Evolutionary conservation across 768 basidiomycete genomes (phyloP).

Genomic region (Kwoniella pini): DNA sequence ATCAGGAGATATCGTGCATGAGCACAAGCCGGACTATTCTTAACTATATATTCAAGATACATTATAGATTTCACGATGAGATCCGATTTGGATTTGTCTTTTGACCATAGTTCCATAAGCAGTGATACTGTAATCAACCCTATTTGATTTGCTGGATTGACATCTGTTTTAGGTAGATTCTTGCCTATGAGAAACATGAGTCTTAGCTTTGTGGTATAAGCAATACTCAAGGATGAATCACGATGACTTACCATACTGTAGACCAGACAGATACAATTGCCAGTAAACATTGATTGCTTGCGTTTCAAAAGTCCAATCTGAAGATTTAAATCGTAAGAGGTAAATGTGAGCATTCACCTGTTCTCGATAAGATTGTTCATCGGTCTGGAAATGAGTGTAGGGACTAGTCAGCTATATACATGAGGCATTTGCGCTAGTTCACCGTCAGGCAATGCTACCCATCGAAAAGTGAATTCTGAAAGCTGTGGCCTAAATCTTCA

Average conservation of each 20-base stretch:
- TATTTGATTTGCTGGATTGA: constrained; percentile 34
- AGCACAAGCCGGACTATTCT: constrained; percentile 29
- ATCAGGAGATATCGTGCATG: constrained; percentile 40
- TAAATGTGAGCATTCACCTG: constrained; percentile 23
- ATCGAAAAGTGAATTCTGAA: too few species aligned
- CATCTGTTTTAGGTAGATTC: constrained; percentile 37
- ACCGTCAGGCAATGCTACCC: too few species aligned
- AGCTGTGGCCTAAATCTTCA: too few species aligned
- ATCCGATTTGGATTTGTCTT: not conserved
- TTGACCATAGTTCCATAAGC: constrained; percentile 13
- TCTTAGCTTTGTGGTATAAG: too few species aligned
- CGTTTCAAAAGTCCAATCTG: constrained; percentile 16
- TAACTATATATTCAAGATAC: constrained; percentile 27
- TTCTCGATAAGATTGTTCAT: constrained; percentile 22
- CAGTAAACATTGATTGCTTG: constrained; percentile 25
- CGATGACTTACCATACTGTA: constrained; percentile 43
- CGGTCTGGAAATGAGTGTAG: constrained; percentile 18
- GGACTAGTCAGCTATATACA: not conserved
- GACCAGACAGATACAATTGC: constrained; percentile 32
- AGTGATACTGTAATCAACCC: constrained; percentile 24
- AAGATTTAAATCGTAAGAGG: constrained; percentile 13
- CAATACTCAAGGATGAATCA: too few species aligned
- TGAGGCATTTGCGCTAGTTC: constrained; percentile 1
- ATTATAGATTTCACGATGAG: constrained; percentile 28
- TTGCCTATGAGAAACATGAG: constrained; percentile 15